These are phyloP conservation scores for Blastocystis sp. DNA, from an alignment of 352 stramenopile genomes.

Conservation along the genomic window DNA sequence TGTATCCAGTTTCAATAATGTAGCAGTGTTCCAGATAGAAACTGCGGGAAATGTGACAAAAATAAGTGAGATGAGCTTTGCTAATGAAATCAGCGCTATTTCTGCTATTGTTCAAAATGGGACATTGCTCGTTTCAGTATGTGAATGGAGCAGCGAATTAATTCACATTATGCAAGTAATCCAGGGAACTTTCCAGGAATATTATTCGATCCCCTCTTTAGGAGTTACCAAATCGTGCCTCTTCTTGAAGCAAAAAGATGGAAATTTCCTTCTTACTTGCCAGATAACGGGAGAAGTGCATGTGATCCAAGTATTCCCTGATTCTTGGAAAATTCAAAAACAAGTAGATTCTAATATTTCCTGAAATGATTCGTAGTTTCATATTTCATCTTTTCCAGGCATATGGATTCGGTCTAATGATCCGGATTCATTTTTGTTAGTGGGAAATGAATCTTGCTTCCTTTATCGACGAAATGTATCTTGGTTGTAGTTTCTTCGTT, in stretches of 20 bases:
- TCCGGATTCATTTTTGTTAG: background rate
- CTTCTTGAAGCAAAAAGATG: background rate
- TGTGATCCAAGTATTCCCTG: background rate
- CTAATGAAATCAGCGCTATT: background rate
- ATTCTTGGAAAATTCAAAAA: background rate
- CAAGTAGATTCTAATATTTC: background rate
- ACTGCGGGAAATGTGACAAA: background rate
- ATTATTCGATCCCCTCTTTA: no score
- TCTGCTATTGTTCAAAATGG: background rate
- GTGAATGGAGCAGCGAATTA: background rate
- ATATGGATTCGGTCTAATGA: background rate
- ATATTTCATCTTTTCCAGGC: background rate
- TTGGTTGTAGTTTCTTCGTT: background rate
- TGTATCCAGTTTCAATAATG: background rate
- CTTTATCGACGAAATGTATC: background rate
- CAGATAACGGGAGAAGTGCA: background rate
- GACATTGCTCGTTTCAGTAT: background rate
- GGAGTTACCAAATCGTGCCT: background rate
- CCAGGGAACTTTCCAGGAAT: background rate
- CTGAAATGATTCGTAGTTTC: background rate
- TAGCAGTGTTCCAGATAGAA: background rate
- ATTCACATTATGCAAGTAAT: background rate
- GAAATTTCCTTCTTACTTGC: background rate
- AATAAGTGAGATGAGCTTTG: background rate
- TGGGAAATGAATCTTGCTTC: background rate